phyloP scores from a whole-genome alignment of 2,329 filamentous ascomycete genomes.

The Huntiella omanensis region DNA sequence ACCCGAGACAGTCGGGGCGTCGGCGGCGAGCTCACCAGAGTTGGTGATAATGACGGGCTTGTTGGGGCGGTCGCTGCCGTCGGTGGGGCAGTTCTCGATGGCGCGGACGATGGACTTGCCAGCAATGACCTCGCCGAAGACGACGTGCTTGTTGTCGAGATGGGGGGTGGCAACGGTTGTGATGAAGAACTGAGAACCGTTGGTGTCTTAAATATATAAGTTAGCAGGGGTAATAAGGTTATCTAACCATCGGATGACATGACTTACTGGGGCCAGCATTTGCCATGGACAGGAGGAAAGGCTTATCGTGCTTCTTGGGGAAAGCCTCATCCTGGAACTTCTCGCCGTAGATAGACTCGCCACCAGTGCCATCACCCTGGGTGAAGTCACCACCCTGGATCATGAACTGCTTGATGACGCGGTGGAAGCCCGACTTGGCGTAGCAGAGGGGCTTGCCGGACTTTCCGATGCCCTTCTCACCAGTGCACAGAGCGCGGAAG shows the following conservation, averaged over 20 bases:
- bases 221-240: conserved; percentile 6
- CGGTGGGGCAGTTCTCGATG: conserved; percentile 67
- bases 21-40: conserved; percentile 68
- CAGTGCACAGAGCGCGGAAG: conserved; percentile 85
- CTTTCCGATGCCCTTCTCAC: conserved; percentile 75
- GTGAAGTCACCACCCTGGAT: conserved; percentile 97
- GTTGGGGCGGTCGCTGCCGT: conserved; percentile 57
- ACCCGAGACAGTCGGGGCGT: conserved; percentile 46
- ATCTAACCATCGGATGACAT: not conserved
- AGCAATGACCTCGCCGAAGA: conserved; percentile 84
- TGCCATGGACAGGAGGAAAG: conserved; percentile 92
- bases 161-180: conserved; percentile 92
- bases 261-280: conserved; percentile 74
- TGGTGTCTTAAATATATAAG: conserved; percentile 43
- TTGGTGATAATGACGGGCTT: conserved; percentile 57
- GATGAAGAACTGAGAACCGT: conserved; percentile 96
- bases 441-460: conserved; percentile 74
- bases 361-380: conserved; percentile 79
- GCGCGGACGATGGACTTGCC: conserved; percentile 83
- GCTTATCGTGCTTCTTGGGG: conserved; percentile 72
- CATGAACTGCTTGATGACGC: conserved; percentile 98
- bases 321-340: conserved; percentile 99
- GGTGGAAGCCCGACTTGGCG: conserved; percentile 86
- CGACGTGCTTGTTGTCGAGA: conserved; percentile 89
- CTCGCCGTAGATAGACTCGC: conserved; percentile 91